These are phyloP conservation scores for Saposhnikovia divaricata DNA, from an alignment of 129 eudicot genomes.

Conservation along the genomic window DNA sequence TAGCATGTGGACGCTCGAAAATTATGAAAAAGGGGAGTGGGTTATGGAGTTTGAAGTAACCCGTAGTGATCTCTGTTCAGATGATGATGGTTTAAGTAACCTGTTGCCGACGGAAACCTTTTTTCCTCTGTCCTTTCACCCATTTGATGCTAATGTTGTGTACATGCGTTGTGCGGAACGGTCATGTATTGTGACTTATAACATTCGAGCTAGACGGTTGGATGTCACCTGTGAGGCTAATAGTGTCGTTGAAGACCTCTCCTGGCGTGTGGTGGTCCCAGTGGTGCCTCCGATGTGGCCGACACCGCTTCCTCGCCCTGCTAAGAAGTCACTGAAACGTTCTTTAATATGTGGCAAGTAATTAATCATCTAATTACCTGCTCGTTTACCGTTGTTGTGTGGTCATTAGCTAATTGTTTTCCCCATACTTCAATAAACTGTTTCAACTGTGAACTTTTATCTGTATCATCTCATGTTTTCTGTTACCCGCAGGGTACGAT, in stretches of 20 bases:
- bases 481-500: not conserved
- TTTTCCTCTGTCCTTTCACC: conserved; percentile 41
- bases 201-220: conserved; percentile 22
- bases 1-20: conserved; percentile 41
- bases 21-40: conserved; percentile 46
- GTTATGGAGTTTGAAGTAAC: conserved; percentile 29
- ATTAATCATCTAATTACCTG: not conserved
- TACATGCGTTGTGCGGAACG: conserved; percentile 42
- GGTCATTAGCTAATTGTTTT: conserved; percentile 1
- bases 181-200: conserved; percentile 36
- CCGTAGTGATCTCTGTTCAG: conserved; percentile 35
- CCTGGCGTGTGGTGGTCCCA: conserved; percentile 54
- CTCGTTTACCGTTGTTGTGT: not conserved
- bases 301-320: conserved; percentile 31
- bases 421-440: not conserved
- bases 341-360: not conserved
- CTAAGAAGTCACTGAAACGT: conserved; percentile 16
- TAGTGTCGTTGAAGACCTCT: conserved; percentile 37
- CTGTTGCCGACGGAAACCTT: conserved; percentile 24
- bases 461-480: not conserved
- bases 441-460: not conserved
- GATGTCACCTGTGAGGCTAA: conserved; percentile 33
- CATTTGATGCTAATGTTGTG: conserved; percentile 33
- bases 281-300: conserved; percentile 55
- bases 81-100: conserved; percentile 24